A percentile compares a stretch with the other conserved stretches of the same genome.
Conservation (phyloP, 2,329 filamentous ascomycete species). For the Nannizziopsis arthrosporioides region DNA sequence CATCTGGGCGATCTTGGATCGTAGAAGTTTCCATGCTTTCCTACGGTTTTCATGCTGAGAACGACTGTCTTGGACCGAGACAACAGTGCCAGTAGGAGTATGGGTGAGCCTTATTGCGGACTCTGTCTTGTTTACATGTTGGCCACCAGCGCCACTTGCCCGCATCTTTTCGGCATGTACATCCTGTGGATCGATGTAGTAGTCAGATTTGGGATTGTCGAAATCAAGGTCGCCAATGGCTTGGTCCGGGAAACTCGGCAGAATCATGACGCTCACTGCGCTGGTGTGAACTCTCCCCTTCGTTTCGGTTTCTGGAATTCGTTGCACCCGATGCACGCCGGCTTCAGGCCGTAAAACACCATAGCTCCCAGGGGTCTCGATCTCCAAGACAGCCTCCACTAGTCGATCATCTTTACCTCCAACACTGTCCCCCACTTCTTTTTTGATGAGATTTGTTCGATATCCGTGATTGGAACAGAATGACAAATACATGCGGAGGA, state of each 20-base stretch:
- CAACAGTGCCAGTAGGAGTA: constrained; percentile 70
- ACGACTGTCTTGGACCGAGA: constrained; percentile 84
- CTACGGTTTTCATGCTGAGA: constrained; percentile 85
- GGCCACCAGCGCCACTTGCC: constrained; percentile 80
- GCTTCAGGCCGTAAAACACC: constrained; percentile 73
- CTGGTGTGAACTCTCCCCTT: constrained; percentile 89
- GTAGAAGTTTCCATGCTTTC: constrained; percentile 73
- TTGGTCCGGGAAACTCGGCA: constrained; percentile 63
- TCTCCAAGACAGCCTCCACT: constrained; percentile 76
- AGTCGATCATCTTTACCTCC: constrained; percentile 54
- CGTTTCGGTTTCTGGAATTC: constrained; percentile 79
- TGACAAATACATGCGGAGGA: constrained; percentile 79
- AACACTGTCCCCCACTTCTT: constrained; percentile 58
- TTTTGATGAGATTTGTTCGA: constrained; percentile 60
- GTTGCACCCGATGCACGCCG: constrained; percentile 89
- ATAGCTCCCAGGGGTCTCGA: constrained; percentile 67
- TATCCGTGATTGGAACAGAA: constrained; percentile 63
- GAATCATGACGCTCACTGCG: constrained; percentile 80
- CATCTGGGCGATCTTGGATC: constrained; percentile 68
- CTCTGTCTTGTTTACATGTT: constrained; percentile 98
- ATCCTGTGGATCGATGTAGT: constrained; percentile 75
- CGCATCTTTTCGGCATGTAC: constrained; percentile 82
- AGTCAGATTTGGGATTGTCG: constrained; percentile 79
- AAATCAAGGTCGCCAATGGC: constrained; percentile 49
- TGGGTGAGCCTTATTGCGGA: constrained; percentile 90